Evolutionary conservation across 164 flowering plant species (phyloP), one percentile per base, ranked within the genome.

Genomic region (Tinospora cordifolia): DNA sequence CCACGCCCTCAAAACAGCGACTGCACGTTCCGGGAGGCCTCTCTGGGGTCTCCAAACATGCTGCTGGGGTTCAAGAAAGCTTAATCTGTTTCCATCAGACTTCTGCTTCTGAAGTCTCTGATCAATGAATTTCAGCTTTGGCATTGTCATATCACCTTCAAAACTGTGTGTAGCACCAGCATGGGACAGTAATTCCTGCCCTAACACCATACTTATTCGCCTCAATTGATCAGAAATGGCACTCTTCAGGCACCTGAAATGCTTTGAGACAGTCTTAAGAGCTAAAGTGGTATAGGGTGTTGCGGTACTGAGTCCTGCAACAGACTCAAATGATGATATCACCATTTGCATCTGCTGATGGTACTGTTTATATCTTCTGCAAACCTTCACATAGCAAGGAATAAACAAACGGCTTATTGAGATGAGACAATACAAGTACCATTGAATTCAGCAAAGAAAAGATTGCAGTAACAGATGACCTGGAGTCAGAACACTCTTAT

Each of bases 21-120:
- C 96, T 0, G 98, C 76, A 27, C 91, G 91, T 72, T 93, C 98
- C 0, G 98, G 98, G 34, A 93, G 86, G 72, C 98, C 98, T 78
- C 98, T 74, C 63, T 93, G 98, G 62, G 97, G 96, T 82, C 95
- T 81, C 98, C 96, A 93, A 46, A 83, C 76, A 39, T 82, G 88
- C 62, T 84, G 91, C 67, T 85, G 90, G 65, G 84, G 76, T 68
- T 83, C 89, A 63, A 75, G 76, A 73, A 83, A 72, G 47, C 82
- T 80, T 67, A 75, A 59, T 66, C 72, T 72, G 36, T 64, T 74
- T 39, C 81, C 85, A 63, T 72, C 72, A 70, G 75, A 64, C 62
- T 72, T 79, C 6, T 78, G 80, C 75, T 75, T 84, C 62, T 73
- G 81, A 70, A 80, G 75, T 65, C 78, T 69, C 26, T 82, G 86